phyloP scores from a whole-genome alignment of 2,329 filamentous ascomycete genomes.

The Hypoxylon sp. region DNA sequence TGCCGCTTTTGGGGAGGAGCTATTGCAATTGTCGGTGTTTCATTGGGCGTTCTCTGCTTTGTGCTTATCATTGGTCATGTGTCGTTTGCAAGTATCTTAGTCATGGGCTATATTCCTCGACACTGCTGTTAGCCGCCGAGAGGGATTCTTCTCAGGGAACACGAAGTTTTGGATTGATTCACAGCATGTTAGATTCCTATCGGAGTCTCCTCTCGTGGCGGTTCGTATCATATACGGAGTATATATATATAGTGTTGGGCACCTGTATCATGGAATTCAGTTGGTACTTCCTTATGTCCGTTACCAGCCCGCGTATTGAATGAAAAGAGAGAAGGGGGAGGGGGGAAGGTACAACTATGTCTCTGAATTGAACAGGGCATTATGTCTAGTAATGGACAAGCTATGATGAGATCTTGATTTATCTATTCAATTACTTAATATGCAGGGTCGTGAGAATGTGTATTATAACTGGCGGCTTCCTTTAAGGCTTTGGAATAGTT shows the following conservation, averaged over 20 bases:
- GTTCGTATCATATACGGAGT: conserved; percentile 36
- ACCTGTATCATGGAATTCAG: conserved; percentile 42
- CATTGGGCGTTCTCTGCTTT: conserved; percentile 51
- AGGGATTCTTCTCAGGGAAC: conserved; percentile 22
- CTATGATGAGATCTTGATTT: conserved; percentile 33
- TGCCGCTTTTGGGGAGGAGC: conserved; percentile 42
- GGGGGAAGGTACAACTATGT: background rate
- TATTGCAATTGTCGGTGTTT: conserved; percentile 51
- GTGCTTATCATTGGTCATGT: conserved; percentile 36
- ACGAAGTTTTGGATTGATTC: conserved; percentile 31
- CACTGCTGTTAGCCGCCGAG: conserved; percentile 12
- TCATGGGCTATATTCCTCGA: conserved; percentile 21
- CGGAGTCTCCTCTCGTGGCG: conserved; percentile 22
- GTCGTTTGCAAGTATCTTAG: conserved; percentile 33
- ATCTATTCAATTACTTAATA: background rate
- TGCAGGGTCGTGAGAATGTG: background rate
- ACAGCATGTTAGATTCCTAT: conserved; percentile 39
- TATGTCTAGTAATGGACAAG: conserved; percentile 35
- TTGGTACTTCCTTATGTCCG: conserved; percentile 38
- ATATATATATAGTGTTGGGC: conserved; percentile 38
- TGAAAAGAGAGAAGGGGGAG: conserved; percentile 11
- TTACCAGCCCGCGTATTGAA: conserved; percentile 18
- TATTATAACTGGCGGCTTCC: background rate
- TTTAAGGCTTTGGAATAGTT: background rate
- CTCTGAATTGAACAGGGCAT: conserved; percentile 15